phyloP scores from a whole-genome alignment of 2,329 filamentous ascomycete species.

The Ophiostoma novo-ulmi region DNA sequence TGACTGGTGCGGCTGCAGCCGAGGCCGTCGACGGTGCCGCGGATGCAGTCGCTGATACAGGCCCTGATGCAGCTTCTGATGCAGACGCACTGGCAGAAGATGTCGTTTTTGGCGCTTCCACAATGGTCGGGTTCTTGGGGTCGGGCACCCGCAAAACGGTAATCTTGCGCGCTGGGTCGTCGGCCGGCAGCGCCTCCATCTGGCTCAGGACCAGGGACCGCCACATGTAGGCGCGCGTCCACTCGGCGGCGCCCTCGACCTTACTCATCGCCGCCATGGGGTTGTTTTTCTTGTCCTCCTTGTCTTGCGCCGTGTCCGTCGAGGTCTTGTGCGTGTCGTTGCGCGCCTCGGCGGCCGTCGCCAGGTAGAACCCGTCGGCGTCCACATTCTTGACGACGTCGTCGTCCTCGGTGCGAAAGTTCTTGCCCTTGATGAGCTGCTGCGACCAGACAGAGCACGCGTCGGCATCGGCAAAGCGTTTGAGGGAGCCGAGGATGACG shows the following conservation, averaged over 20 bases:
- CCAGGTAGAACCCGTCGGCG: slow-evolving; percentile 45
- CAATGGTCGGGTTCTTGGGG: background rate
- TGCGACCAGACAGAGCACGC: slow-evolving; percentile 60
- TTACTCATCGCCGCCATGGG: slow-evolving; percentile 15
- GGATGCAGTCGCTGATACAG: background rate
- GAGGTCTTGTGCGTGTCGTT: slow-evolving; percentile 26
- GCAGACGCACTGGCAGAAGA: background rate
- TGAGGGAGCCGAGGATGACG: slow-evolving; percentile 65
- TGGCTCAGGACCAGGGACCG: slow-evolving; percentile 44
- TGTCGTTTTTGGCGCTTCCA: background rate
- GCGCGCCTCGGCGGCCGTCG: slow-evolving; percentile 35
- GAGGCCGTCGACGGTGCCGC: slow-evolving; percentile 15
- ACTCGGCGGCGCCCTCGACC: slow-evolving; percentile 30
- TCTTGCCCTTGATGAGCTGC: slow-evolving; percentile 39
- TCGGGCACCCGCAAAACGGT: slow-evolving; percentile 36
- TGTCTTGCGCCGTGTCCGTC: slow-evolving; percentile 27
- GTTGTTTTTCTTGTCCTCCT: background rate
- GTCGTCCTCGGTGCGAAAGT: slow-evolving; percentile 35
- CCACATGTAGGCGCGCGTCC: slow-evolving; percentile 43
- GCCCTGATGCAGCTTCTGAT: background rate
- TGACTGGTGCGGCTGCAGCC: slow-evolving; percentile 22
- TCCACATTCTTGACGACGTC: slow-evolving; percentile 40
- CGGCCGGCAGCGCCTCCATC: slow-evolving; percentile 42
- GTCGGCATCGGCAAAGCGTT: slow-evolving; percentile 68
- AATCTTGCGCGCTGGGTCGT: slow-evolving; percentile 45